Evolutionary conservation across 2,329 filamentous ascomycete genomes (phyloP).

Genomic region (Monosporascus sp.): DNA sequence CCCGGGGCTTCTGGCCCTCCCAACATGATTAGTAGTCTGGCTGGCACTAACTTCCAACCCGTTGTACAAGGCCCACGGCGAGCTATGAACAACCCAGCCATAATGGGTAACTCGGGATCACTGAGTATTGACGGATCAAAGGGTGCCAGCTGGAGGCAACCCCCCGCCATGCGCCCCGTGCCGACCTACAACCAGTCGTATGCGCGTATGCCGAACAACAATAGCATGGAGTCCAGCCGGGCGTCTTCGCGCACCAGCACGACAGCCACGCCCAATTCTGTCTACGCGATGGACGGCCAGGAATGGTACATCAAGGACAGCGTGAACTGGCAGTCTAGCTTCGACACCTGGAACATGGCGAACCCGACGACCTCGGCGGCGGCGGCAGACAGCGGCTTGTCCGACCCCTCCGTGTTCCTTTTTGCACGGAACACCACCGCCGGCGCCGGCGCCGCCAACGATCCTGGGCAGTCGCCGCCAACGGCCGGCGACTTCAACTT

Average conservation of each 20-base stretch:
- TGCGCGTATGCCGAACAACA: constrained; percentile 15
- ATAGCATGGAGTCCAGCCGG: constrained; percentile 10
- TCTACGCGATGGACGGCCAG: constrained; percentile 43
- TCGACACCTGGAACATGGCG: constrained; percentile 47
- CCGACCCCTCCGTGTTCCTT: constrained; percentile 26
- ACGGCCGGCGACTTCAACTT: constrained; percentile 21
- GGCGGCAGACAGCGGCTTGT: constrained; percentile 23
- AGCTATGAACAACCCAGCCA: constrained; percentile 8
- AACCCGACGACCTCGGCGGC: constrained; percentile 9
- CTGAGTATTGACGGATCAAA: constrained; percentile 14
- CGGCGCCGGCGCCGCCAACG: constrained; percentile 4
- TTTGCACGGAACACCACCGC: constrained; percentile 19
- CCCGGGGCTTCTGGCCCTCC: constrained; percentile 21
- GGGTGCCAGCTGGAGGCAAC: constrained; percentile 19
- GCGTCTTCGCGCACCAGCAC: constrained; percentile 6
- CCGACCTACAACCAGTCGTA: constrained; percentile 25
- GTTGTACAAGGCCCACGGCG: constrained; percentile 14
- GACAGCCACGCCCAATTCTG: constrained; percentile 23
- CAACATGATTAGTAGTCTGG: constrained; percentile 21
- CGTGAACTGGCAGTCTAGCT: constrained; percentile 54
- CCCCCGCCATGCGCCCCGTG: constrained; percentile 18
- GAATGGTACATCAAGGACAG: constrained; percentile 56
- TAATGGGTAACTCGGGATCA: constrained; percentile 17
- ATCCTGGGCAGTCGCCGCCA: constrained; percentile 11
- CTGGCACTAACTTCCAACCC: constrained; percentile 18